Evolutionary conservation across 2,329 filamentous ascomycete species (phyloP), one percentile per base, ranked within the genome.

Genomic region (Neocatenulostroma microsporum): DNA sequence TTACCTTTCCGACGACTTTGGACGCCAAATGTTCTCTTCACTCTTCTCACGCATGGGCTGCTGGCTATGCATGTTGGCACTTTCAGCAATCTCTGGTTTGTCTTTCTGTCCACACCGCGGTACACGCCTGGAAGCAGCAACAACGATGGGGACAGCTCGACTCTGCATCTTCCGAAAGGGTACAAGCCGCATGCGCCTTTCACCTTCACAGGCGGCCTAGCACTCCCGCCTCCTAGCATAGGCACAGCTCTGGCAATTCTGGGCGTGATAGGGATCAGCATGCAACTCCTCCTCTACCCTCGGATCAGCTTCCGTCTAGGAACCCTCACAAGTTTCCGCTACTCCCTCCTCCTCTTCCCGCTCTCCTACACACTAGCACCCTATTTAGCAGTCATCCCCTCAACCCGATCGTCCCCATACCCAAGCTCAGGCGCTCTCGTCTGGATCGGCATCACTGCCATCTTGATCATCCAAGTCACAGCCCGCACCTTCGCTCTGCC

Each of bases 401-500:
- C 63, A 13, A 56, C 50, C 13, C 47, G 54, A 1, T 36, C 54
- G 4, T 54, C 68, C 0, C 67, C 67, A 0, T 43, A 42, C 2
- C 62, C 61, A 14, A 66, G 62, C 2, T 55, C 58, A 0, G 67
- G 67, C 0, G 34, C 53, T 0, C 46, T 55, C 4, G 49, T 71
- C 23, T 71, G 68, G 68, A 42, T 55, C 0, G 59, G 54, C 4
- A 66, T 71, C 10, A 58, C 60, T 1, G 30, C 50, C 1, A 56
- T 68, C 2, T 52, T 70, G 0, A 50, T 56, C 27, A 56, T 71
- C 5, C 67, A 70, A 45, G 65, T 69, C 18, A 41, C 63, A 1
- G 68, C 61, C 1, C 59, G 68, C 4, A 71, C 68, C 0, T 70
- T 71, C 40, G 69, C 73, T 0, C 49, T 81, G 0, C 77, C 78